A percentile compares a stretch with the other conserved stretches of the same genome.
These are phyloP conservation scores for Ophiosphaerella herpotricha DNA, from an alignment of 2,329 filamentous ascomycete species.

Conservation along the genomic window DNA sequence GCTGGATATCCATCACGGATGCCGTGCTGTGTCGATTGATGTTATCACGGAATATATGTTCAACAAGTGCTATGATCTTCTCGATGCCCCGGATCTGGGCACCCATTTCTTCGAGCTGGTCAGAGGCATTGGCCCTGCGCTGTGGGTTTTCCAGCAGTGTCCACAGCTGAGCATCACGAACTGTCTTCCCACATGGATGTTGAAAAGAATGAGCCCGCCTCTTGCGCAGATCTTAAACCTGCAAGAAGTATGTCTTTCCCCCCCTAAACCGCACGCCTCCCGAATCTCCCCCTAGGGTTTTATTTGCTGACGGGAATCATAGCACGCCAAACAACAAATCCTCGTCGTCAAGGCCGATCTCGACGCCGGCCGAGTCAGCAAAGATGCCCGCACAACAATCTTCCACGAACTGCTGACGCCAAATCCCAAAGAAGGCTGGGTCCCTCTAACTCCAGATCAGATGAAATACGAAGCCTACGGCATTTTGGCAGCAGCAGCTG, in stretches of 20 bases:
- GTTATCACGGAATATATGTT: slow-evolving; percentile 7
- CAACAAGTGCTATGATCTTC: no score
- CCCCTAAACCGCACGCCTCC: background rate
- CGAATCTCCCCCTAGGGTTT: slow-evolving; percentile 2
- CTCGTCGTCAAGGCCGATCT: slow-evolving; percentile 18
- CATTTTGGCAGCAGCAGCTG: slow-evolving; percentile 53
- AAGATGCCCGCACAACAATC: slow-evolving; percentile 32
- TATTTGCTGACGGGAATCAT: slow-evolving; percentile 7
- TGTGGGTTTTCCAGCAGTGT: slow-evolving; percentile 27
- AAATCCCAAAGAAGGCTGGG: slow-evolving; percentile 15
- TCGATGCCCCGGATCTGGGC: slow-evolving; percentile 45
- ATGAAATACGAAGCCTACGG: slow-evolving; percentile 46
- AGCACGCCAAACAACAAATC: slow-evolving; percentile 18
- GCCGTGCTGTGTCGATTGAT: slow-evolving; percentile 32
- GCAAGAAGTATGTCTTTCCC: slow-evolving; percentile 28
- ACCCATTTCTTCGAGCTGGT: slow-evolving; percentile 32
- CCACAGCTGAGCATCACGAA: slow-evolving; percentile 22
- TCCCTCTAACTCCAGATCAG: slow-evolving; percentile 25
- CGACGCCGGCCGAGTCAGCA: slow-evolving; percentile 13
- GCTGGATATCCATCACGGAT: slow-evolving; percentile 33
- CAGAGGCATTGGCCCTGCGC: slow-evolving; percentile 16
- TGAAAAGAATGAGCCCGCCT: slow-evolving; percentile 43
- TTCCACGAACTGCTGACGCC: slow-evolving; percentile 8
- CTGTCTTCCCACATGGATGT: slow-evolving; percentile 23
- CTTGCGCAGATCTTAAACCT: slow-evolving; percentile 47